Conservation (phyloP, 495 filamentous ascomycete genomes). For the Penicillium paradoxum region DNA sequence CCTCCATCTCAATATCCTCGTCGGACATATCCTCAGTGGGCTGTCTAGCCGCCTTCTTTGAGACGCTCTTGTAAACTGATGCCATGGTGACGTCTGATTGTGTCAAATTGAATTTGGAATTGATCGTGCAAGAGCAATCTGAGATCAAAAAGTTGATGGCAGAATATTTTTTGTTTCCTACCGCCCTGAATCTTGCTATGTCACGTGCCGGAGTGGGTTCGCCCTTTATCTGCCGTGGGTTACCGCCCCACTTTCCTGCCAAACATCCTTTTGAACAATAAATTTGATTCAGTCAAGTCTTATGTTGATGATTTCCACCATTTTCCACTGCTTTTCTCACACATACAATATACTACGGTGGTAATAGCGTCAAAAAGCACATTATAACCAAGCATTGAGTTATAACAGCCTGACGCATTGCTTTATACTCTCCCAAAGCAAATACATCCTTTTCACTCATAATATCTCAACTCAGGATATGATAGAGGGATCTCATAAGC, state of each 20-base stretch:
- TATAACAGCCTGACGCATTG: too few relatives aligned
- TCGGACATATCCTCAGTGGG: conserved; percentile 31
- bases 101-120: conserved; percentile 8
- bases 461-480: too few relatives aligned
- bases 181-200: conserved; percentile 21
- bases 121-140: conserved; percentile 11
- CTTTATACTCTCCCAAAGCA: too few relatives aligned
- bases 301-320: too few relatives aligned
- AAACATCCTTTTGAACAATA: too few relatives aligned
- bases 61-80: conserved; percentile 88
- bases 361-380: too few relatives aligned
- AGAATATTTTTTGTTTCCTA: conserved; percentile 40
- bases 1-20: conserved; percentile 37
- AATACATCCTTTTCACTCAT: too few relatives aligned
- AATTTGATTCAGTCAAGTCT: too few relatives aligned
- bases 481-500: too few relatives aligned
- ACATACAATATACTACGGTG: too few relatives aligned
- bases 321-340: too few relatives aligned
- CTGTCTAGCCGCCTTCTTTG: conserved; percentile 52
- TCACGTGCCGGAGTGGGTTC: conserved; percentile 23
- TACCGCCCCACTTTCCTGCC: background rate
- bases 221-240: background rate
- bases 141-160: conserved; percentile 33
- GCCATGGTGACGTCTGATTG: conserved; percentile 59
- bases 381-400: too few relatives aligned